Conservation (phyloP, 106 monocot species). For the Dioscorea dumetorum region DNA sequence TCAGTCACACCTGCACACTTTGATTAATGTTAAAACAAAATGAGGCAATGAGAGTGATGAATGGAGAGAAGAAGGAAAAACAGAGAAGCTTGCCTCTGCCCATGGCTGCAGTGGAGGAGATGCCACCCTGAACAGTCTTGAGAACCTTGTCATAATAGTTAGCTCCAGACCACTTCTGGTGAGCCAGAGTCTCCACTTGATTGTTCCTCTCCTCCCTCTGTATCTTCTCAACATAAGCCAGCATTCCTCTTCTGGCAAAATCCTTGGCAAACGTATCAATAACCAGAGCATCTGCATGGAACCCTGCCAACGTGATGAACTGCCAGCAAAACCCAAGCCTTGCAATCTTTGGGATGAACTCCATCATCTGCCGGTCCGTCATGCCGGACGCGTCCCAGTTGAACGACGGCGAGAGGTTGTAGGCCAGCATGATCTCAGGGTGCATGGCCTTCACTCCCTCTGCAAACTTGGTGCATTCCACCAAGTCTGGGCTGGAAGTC, state of each 20-base stretch:
- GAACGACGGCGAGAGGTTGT: conserved; percentile 96
- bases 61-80: background rate
- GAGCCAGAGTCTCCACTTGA: conserved; percentile 80
- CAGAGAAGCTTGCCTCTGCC: conserved; percentile 55
- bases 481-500: conserved; percentile 73
- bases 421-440: conserved; percentile 81
- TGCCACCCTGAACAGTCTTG: conserved; percentile 93
- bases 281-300: conserved; percentile 85
- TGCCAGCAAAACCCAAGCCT: conserved; percentile 87
- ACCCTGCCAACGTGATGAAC: conserved; percentile 90
- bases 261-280: conserved; percentile 73
- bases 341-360: conserved; percentile 80
- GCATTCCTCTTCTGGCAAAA: conserved; percentile 66
- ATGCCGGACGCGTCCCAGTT: conserved; percentile 97
- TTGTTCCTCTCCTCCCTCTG: conserved; percentile 88
- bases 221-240: conserved; percentile 95
- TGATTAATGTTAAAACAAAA: background rate
- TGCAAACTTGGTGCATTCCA: conserved; percentile 66
- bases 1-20: conserved; percentile 72
- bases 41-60: background rate
- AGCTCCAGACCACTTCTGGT: conserved; percentile 96
- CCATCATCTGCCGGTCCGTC: conserved; percentile 65
- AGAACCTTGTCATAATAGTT: conserved; percentile 81
- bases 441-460: conserved; percentile 44
- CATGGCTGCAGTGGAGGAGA: conserved; percentile 96